These are phyloP conservation scores for Citrus hindsii DNA, from an alignment of 345 rosid species.

Conservation along the genomic window DNA sequence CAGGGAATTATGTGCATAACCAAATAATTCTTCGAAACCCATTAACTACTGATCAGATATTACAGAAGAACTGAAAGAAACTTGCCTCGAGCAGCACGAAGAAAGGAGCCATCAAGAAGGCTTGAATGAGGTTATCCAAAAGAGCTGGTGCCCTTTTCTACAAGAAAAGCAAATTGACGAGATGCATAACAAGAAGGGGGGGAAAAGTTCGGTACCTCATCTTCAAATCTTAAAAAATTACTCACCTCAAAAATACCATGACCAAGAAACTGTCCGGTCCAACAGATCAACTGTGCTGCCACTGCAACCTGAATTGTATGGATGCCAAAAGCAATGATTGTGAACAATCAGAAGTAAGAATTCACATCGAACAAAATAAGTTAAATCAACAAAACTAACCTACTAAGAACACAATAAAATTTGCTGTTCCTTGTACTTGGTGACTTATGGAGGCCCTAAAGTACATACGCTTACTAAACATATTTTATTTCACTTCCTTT, in stretches of 20 bases:
- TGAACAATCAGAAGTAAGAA: neutral
- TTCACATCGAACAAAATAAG: neutral
- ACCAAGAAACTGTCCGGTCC: conserved; percentile 81
- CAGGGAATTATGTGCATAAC: neutral
- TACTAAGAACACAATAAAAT: neutral
- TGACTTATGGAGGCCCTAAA: neutral
- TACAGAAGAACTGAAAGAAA: neutral
- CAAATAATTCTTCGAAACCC: neutral
- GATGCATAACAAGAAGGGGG: neutral
- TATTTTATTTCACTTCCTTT: neutral
- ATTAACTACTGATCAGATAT: neutral
- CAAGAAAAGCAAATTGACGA: neutral
- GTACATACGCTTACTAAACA: neutral
- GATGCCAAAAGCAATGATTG: neutral
- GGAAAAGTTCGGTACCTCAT: neutral
- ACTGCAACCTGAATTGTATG: conserved; percentile 52
- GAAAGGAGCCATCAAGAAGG: conserved; percentile 86
- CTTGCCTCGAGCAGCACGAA: conserved; percentile 87
- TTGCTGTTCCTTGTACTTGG: neutral
- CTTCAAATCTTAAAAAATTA: neutral
- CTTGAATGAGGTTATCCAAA: conserved; percentile 74
- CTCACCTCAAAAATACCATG: conserved; percentile 88
- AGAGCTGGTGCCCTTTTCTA: conserved; percentile 92
- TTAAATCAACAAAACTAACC: neutral
- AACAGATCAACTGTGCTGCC: conserved; percentile 65